Conservation (phyloP, 768 basidiomycete species). For the Boletales sp. region DNA sequence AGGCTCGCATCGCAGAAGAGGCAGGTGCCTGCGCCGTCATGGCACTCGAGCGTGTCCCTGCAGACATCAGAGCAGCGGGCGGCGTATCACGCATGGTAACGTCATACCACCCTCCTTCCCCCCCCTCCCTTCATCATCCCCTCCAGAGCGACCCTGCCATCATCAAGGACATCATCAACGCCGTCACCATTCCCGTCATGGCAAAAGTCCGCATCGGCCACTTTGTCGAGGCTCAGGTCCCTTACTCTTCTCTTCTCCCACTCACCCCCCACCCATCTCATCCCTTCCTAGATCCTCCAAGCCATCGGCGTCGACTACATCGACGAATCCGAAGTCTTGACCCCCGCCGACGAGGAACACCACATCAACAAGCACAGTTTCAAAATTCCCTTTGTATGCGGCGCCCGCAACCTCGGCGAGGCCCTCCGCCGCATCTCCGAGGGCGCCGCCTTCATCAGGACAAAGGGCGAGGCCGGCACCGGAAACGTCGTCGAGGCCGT, state of each 20-base stretch:
- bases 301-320: conserved; percentile 95
- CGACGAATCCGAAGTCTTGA: conserved; percentile 92
- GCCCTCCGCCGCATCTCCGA: conserved; percentile 95
- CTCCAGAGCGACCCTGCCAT: conserved; percentile 84
- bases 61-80: conserved; percentile 87
- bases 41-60: conserved; percentile 93
- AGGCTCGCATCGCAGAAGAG: conserved; percentile 96
- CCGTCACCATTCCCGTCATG: conserved; percentile 98
- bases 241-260: conserved; percentile 2
- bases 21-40: conserved; percentile 98
- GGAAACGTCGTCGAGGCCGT: conserved; percentile 94
- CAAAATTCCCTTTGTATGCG: conserved; percentile 96
- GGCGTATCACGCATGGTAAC: conserved; percentile 95
- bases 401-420: conserved; percentile 92
- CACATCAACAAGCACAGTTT: conserved; percentile 96
- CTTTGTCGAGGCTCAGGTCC: conserved; percentile 91
- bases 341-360: conserved; percentile 92
- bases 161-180: conserved; percentile 94
- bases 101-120: conserved; percentile 3
- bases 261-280: not conserved
- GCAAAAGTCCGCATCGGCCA: conserved; percentile 96
- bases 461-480: conserved; percentile 90
- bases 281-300: conserved; percentile 72
- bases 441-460: conserved; percentile 97
- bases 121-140: not conserved